A percentile compares a stretch with the other conserved stretches of the same genome.
phyloP scores from a whole-genome alignment of 225 moss, liverwort and hornwort species.

The Pseudisothecium myosuroides region DNA sequence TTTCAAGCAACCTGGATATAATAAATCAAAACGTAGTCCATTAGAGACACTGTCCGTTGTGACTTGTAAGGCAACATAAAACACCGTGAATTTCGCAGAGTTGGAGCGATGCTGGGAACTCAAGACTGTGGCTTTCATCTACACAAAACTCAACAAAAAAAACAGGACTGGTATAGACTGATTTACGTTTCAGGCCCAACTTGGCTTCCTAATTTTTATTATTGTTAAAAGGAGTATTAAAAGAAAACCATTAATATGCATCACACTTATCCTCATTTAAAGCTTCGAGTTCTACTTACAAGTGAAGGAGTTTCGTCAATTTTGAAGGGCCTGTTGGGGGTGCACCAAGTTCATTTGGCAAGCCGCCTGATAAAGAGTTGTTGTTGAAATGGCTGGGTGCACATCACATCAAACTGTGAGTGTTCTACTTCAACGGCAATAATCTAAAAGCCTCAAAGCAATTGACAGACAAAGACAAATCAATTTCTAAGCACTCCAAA shows the following conservation, averaged over 20 bases:
- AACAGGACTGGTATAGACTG: background rate
- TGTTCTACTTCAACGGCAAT: background rate
- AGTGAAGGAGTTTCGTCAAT: constrained; percentile 15
- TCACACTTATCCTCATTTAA: background rate
- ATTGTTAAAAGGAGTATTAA: no score
- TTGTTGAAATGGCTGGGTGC: constrained; percentile 41
- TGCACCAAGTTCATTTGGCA: constrained; percentile 34
- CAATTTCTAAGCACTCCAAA: background rate
- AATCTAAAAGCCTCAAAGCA: background rate
- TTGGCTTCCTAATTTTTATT: background rate
- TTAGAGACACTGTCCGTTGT: background rate
- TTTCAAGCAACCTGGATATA: constrained; percentile 23
- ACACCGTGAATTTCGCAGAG: background rate
- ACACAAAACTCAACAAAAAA: background rate
- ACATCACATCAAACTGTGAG: background rate
- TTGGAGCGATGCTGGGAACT: background rate
- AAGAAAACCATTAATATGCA: no score
- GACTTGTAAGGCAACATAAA: background rate
- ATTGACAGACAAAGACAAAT: background rate
- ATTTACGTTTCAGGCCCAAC: background rate
- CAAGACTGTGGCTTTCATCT: background rate
- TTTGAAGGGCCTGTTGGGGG: background rate
- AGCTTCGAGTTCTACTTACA: constrained; percentile 18
- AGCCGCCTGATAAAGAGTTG: constrained; percentile 17
- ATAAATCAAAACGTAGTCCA: background rate